A percentile compares a stretch with the other conserved stretches of the same genome.
Evolutionary conservation across 202 grass and related monocot genomes (phyloP).

Genomic region (Cymbopogon flexuosus): DNA sequence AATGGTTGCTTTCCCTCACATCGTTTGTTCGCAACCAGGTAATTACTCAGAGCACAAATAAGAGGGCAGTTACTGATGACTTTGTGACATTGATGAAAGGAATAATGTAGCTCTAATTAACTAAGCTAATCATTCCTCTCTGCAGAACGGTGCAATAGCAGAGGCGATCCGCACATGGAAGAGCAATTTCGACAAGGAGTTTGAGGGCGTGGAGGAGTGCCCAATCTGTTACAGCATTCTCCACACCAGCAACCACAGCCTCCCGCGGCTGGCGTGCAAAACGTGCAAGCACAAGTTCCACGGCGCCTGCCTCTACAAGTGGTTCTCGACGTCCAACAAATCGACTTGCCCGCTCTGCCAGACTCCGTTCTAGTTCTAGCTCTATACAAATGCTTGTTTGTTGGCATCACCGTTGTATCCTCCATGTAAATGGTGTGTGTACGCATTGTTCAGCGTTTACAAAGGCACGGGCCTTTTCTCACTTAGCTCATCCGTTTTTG

Average conservation of each 20-base stretch:
- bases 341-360: slow-evolving; percentile 94
- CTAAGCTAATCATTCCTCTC: neutral
- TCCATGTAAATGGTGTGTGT: neutral
- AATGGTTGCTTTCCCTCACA: slow-evolving; percentile 89
- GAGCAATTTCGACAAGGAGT: slow-evolving; percentile 89
- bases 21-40: slow-evolving; percentile 86
- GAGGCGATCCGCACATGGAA: slow-evolving; percentile 88
- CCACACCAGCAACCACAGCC: slow-evolving; percentile 84
- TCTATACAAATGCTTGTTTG: neutral
- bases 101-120: neutral
- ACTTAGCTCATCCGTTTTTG: neutral
- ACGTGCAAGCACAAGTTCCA: slow-evolving; percentile 96
- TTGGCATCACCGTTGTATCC: neutral
- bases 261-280: slow-evolving; percentile 87
- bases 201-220: slow-evolving; percentile 90
- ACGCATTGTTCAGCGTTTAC: neutral
- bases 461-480: neutral
- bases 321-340: slow-evolving; percentile 98
- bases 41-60: neutral
- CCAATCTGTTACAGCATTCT: slow-evolving; percentile 96
- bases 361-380: slow-evolving; percentile 78
- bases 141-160: slow-evolving; percentile 78
- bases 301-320: slow-evolving; percentile 90
- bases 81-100: neutral
- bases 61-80: neutral